Percentiles rank a stretch among this genome's conserved stretches.
Evolutionary conservation across 768 basidiomycete genomes (phyloP).

Genomic region (Phlebiopsis gigantea): DNA sequence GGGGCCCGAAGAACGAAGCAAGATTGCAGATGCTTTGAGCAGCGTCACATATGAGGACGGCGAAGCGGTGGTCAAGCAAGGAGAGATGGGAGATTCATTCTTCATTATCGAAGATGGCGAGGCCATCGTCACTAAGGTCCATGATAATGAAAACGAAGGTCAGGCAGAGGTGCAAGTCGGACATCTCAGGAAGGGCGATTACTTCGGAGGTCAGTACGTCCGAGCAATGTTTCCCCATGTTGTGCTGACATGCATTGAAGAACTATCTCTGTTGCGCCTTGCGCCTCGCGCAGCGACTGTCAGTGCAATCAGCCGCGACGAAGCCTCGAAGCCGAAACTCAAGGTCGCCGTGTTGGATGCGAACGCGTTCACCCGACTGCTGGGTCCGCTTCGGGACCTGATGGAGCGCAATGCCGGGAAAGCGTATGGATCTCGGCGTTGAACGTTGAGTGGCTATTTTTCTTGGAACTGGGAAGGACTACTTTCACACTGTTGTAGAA

Average conservation of each 20-base stretch:
- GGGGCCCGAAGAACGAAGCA: slow-evolving; percentile 85
- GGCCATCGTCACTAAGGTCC: slow-evolving; percentile 78
- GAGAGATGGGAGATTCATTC: slow-evolving; percentile 95
- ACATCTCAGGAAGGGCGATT: slow-evolving; percentile 83
- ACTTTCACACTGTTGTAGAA: slow-evolving; percentile 7
- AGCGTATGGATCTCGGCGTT: slow-evolving; percentile 42
- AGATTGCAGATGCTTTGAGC: slow-evolving; percentile 93
- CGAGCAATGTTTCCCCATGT: slow-evolving; percentile 20
- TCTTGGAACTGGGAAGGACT: slow-evolving; percentile 2
- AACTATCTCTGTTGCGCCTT: slow-evolving; percentile 83
- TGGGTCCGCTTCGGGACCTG: slow-evolving; percentile 88
- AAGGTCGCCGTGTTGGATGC: slow-evolving; percentile 94
- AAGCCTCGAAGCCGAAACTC: slow-evolving; percentile 54
- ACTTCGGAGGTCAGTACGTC: slow-evolving; percentile 78
- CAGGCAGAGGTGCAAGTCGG: slow-evolving; percentile 67
- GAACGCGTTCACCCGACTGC: slow-evolving; percentile 86
- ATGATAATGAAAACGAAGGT: slow-evolving; percentile 52
- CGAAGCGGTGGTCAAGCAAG: slow-evolving; percentile 83
- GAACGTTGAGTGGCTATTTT: slow-evolving; percentile 7
- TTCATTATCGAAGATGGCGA: slow-evolving; percentile 96
- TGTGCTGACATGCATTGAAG: slow-evolving; percentile 35
- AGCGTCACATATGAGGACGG: slow-evolving; percentile 79
- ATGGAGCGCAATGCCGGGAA: slow-evolving; percentile 90
- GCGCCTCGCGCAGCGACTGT: slow-evolving; percentile 97
- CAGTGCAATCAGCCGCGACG: slow-evolving; percentile 58